Base-by-base conservation (phyloP, 352 stramenopile genomes). In the Pilasporangium apinafurcum region DNA sequence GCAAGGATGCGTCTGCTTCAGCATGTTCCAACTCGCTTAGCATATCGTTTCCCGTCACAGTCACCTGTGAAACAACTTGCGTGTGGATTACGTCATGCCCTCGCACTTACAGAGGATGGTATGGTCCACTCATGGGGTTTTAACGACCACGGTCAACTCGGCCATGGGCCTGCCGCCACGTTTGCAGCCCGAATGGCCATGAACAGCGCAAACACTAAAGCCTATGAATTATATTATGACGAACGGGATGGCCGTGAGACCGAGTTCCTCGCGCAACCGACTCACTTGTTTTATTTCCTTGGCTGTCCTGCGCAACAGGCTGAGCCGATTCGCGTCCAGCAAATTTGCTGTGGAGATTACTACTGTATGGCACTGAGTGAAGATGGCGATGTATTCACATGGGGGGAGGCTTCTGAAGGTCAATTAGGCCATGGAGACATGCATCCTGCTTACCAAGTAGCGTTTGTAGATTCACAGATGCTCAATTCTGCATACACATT, bases 41-140 rank as follows among this genome's bases (percentile, higher is more conserved):
- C 53, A 10, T 48, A 61, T 40, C 49, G 34, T 7, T 63, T 87
- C 33, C 13, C 47, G 8, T n/a, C 39, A 38, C 13, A 10, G n/a
- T 24, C 35, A 36, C 37, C 48, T 21, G 47, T 82, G 5, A 16
- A 21, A 0, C 48, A 66, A 25, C 8, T 83, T 20, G 56, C 72
- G 12, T 86, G 72, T 36, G 78, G 78, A 0, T 53, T 83, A 16
- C 58, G 58, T 26, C 74, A 90, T 37, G 75, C 70, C 6, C 56
- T 87, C 0, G 60, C 66, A 13, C 53, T 85, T 29, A 80, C 67
- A 1, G 21, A 58, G 6, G 57, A 78, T 13, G 71, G 71, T 1
- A 79, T 85, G 50, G 58, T 90, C 2, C 69, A 79, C 37, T 85
- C 74, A 0, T 90, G 78, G 78, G 78, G 78, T 0, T 87, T 86